A percentile compares a stretch with the other conserved stretches of the same genome.
Conservation (phyloP, 1,139 yeast genomes). For the Groenewaldozyma auringiensis region DNA sequence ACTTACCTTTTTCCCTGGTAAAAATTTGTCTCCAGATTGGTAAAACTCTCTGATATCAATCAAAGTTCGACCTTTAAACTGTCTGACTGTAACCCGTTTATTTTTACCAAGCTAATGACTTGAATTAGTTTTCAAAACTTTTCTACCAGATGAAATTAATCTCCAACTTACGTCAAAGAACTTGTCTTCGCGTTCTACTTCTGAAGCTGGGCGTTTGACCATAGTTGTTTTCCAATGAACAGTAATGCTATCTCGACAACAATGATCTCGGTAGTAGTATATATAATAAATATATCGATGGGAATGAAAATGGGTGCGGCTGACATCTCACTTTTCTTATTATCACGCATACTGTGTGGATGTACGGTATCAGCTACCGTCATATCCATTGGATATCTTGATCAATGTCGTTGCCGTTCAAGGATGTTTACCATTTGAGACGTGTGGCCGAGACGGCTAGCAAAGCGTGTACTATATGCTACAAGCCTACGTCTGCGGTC, state of each 20-base stretch:
- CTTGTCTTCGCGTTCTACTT: not conserved
- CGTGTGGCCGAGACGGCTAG: constrained; percentile 50
- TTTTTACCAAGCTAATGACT: constrained; percentile 48
- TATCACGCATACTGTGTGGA: too few species aligned
- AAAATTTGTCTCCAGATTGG: constrained; percentile 48
- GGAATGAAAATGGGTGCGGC: too few species aligned
- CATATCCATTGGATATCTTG: too few species aligned
- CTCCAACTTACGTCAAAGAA: constrained; percentile 3
- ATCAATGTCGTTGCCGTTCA: constrained; percentile 33
- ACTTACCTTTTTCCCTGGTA: constrained; percentile 66
- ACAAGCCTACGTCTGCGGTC: constrained; percentile 56
- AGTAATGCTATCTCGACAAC: too few species aligned
- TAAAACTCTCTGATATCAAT: constrained; percentile 81
- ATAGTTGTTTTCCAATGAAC: too few species aligned
- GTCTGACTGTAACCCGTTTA: constrained; percentile 64
- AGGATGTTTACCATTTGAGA: constrained; percentile 47
- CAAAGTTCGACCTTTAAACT: constrained; percentile 54
- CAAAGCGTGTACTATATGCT: constrained; percentile 60
- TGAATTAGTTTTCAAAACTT: too few species aligned
- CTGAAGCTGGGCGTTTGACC: constrained; percentile 2
- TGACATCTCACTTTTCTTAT: too few species aligned
- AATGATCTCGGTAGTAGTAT: too few species aligned
- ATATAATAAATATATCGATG: too few species aligned
- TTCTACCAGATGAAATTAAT: too few species aligned
- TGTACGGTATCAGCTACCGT: too few species aligned